A percentile compares a stretch with the other conserved stretches of the same genome.
phyloP scores from a whole-genome alignment of 2,329 filamentous ascomycete genomes.

The Penicillium olsonii region DNA sequence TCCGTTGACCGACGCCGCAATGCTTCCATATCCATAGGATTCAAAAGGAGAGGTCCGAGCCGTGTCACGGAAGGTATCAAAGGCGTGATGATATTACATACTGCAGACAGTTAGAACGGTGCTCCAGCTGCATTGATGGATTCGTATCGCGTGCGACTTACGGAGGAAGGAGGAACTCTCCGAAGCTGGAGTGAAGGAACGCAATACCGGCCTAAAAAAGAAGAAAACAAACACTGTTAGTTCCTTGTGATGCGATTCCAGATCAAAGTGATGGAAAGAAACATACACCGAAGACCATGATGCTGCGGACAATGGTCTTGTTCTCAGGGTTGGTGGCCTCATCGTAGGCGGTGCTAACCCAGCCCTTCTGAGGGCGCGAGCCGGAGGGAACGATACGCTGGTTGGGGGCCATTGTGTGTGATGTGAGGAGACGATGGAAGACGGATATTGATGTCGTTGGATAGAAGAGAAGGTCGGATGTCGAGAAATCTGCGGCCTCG shows the following conservation, averaged over 20 bases:
- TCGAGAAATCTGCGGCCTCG: constrained; percentile 37
- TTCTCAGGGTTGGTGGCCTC: constrained; percentile 68
- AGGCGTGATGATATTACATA: constrained; percentile 17
- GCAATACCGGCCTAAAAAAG: constrained; percentile 61
- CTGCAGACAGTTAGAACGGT: constrained; percentile 10
- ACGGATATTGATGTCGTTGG: constrained; percentile 4
- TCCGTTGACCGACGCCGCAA: constrained; percentile 22
- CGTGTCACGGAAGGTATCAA: constrained; percentile 7
- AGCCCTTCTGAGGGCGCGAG: constrained; percentile 49
- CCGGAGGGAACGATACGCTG: constrained; percentile 57
- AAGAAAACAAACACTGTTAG: constrained; percentile 17
- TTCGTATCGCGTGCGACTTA: constrained; percentile 38
- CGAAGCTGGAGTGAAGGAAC: constrained; percentile 68
- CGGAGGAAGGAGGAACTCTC: constrained; percentile 67
- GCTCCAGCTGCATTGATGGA: neutral
- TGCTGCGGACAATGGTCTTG: constrained; percentile 66
- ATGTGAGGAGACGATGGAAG: constrained; percentile 5
- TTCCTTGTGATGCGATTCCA: constrained; percentile 4
- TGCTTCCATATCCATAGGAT: constrained; percentile 14
- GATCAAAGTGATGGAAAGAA: neutral
- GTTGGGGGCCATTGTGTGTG: constrained; percentile 63
- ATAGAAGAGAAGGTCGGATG: constrained; percentile 11
- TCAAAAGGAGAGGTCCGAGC: constrained; percentile 14
- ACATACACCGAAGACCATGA: constrained; percentile 69
- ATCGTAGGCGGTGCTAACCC: constrained; percentile 61